These are phyloP conservation scores for Aquilaria agallochum DNA, from an alignment of 441 rosid genomes.

Conservation along the genomic window DNA sequence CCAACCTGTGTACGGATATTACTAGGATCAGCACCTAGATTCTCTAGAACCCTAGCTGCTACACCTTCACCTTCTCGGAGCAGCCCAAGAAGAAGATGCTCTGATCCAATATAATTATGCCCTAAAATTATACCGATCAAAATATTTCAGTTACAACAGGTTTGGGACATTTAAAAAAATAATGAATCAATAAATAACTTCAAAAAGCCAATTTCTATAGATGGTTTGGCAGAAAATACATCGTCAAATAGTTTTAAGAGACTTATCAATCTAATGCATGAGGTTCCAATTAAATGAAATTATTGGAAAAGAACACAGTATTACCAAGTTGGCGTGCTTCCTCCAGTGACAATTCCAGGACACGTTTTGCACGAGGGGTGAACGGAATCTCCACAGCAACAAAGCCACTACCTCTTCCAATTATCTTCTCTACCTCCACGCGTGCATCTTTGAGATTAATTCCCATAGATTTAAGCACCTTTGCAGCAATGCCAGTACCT, in stretches of 20 bases:
- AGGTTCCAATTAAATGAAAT: no score
- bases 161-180: no score
- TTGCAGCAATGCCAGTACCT: conserved; percentile 98
- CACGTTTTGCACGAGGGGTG: conserved; percentile 98
- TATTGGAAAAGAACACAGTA: background rate
- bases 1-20: conserved; percentile 93
- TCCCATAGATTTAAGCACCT: conserved; percentile 98
- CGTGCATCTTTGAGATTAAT: conserved; percentile 96
- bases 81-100: conserved; percentile 94
- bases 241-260: no score
- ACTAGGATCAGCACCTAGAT: conserved; percentile 90
- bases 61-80: conserved; percentile 99
- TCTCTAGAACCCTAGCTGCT: conserved; percentile 99
- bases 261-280: no score
- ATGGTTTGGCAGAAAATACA: no score
- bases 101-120: conserved; percentile 97
- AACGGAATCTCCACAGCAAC: conserved; percentile 97
- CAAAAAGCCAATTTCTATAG: no score
- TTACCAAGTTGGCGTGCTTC: conserved; percentile 97
- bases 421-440: conserved; percentile 93
- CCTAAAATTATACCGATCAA: conserved; percentile 43
- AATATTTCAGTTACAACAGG: conserved; percentile 3
- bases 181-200: background rate
- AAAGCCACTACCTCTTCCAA: conserved; percentile 97
- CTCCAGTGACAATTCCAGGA: conserved; percentile 83